Conservation (phyloP, 441 rosid genomes). For the Viola pubescens region DNA sequence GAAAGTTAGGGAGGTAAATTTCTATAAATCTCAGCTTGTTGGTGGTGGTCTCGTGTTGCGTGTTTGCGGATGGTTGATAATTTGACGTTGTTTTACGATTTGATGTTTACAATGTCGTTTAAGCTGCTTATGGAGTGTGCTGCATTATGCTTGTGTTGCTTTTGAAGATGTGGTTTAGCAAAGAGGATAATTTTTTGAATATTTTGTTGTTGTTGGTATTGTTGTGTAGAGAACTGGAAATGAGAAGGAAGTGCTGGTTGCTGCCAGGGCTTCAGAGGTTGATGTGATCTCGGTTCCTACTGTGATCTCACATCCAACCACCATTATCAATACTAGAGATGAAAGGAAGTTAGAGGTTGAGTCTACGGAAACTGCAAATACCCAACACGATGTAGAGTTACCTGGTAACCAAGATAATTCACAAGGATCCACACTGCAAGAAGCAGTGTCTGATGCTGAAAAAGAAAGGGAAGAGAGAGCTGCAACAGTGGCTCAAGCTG, state of each 20-base stretch:
- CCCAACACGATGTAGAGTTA: conserved; percentile 31
- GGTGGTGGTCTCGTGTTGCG: background rate
- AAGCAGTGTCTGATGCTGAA: conserved; percentile 40
- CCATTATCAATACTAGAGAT: conserved; percentile 34
- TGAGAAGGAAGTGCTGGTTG: conserved; percentile 42
- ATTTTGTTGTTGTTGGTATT: background rate
- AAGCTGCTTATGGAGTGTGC: background rate
- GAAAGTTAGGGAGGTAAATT: conserved; percentile 56
- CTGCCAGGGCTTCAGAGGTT: conserved; percentile 48
- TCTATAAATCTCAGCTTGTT: background rate
- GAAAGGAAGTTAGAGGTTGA: conserved; percentile 32
- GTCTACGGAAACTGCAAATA: conserved; percentile 35
- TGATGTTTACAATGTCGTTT: no score
- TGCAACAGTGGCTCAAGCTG: conserved; percentile 74
- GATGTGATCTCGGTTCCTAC: conserved; percentile 41
- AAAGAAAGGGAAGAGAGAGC: conserved; percentile 48
- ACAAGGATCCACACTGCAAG: conserved; percentile 18
- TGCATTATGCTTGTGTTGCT: no score
- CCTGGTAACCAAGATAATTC: conserved; percentile 27
- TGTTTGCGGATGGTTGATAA: background rate
- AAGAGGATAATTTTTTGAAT: no score
- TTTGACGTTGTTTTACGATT: no score
- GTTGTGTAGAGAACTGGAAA: conserved; percentile 40
- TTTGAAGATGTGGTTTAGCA: no score
- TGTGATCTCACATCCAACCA: conserved; percentile 26